Evolutionary conservation across 352 stramenopile genomes (phyloP).

Genomic region (Globisporangium cystogenes): DNA sequence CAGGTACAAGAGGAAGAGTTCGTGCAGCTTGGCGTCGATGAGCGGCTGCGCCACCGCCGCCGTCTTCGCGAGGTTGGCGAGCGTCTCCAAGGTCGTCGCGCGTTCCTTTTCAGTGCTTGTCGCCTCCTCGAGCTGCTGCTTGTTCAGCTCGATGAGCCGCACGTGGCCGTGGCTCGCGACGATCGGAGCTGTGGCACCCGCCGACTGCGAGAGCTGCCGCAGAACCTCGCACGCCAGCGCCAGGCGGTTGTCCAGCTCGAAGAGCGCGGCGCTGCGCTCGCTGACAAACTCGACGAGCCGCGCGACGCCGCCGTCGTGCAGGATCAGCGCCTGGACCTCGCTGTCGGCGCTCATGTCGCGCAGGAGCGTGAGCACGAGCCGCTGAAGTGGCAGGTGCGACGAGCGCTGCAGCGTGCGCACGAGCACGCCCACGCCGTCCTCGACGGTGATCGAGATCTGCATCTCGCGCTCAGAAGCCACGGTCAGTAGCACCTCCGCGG

Average conservation of each 20-base stretch:
- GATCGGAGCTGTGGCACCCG: constrained; percentile 25
- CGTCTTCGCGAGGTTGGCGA: constrained; percentile 33
- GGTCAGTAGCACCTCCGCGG: constrained; percentile 38
- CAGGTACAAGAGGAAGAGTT: constrained; percentile 37
- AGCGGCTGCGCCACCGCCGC: constrained; percentile 19
- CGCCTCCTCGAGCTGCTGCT: constrained; percentile 12
- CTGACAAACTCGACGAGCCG: constrained; percentile 43
- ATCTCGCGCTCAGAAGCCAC: constrained; percentile 40
- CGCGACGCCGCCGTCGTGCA: constrained; percentile 30
- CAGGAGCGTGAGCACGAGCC: constrained; percentile 39
- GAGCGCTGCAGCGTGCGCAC: constrained; percentile 36
- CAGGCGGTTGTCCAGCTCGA: constrained; percentile 30
- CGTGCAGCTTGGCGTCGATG: constrained; percentile 35
- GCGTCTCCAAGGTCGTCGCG: constrained; percentile 33
- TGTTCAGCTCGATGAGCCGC: constrained; percentile 36
- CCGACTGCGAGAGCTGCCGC: constrained; percentile 28
- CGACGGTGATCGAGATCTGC: constrained; percentile 59
- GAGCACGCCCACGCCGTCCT: constrained; percentile 61
- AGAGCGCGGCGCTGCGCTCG: constrained; percentile 20
- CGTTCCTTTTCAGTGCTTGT: constrained; percentile 13
- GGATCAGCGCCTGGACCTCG: constrained; percentile 65
- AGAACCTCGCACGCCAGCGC: constrained; percentile 37
- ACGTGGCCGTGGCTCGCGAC: constrained; percentile 33
- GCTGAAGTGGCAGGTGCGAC: constrained; percentile 28
- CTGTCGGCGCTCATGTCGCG: constrained; percentile 48